phyloP scores from a whole-genome alignment of 192 early-diverging fungal genomes.

The Spizellomyces punctatus region DNA sequence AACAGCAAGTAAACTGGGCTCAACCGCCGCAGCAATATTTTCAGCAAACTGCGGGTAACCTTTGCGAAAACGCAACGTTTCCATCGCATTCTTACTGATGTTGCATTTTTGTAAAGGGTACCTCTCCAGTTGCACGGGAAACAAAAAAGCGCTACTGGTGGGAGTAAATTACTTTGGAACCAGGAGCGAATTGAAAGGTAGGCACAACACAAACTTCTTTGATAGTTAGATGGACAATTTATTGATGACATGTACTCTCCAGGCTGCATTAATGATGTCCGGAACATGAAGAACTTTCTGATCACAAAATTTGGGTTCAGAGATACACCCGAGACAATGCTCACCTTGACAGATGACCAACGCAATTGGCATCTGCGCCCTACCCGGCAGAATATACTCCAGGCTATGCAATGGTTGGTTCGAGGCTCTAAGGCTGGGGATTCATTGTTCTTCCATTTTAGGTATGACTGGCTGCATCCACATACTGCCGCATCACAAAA shows the following conservation, averaged over 20 bases:
- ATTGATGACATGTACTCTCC: not conserved
- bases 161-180: constrained; percentile 88
- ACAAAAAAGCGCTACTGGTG: constrained; percentile 74
- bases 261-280: constrained; percentile 55
- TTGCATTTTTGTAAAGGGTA: constrained; percentile 1
- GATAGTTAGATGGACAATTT: not conserved
- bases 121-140: constrained; percentile 34
- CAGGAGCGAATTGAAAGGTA: constrained; percentile 51
- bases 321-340: constrained; percentile 52
- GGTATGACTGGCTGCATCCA: constrained; percentile 1
- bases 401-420: constrained; percentile 71
- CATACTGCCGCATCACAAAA: too few species aligned
- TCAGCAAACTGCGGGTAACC: constrained; percentile 24
- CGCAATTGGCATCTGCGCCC: constrained; percentile 34
- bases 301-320: constrained; percentile 56
- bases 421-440: constrained; percentile 67
- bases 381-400: constrained; percentile 42
- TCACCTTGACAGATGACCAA: constrained; percentile 73
- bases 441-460: constrained; percentile 78
- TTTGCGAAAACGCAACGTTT: not conserved
- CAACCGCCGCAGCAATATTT: constrained; percentile 28
- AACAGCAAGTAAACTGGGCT: constrained; percentile 18
- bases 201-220: not conserved
- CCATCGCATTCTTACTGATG: not conserved
- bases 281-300: constrained; percentile 63